Base-by-base conservation (phyloP, 306 rosid genomes). In the Acacia acuminata region DNA sequence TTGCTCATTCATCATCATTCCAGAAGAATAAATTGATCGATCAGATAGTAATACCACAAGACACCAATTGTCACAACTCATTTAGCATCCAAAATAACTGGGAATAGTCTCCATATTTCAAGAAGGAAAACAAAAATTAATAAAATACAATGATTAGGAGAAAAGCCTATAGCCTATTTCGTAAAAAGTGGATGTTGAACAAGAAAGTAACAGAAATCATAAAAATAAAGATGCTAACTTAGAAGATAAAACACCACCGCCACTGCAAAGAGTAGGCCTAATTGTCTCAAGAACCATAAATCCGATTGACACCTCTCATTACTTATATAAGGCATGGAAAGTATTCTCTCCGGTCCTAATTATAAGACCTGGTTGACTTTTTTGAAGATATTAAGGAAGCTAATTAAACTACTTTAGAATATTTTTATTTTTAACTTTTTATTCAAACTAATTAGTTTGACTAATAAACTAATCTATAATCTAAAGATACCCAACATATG, bases 61-160 rank as follows among this genome's bases (percentile, higher is more conserved):
- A 3, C 19, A 25, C 13, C 13, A 77, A 77, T 13, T 72, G 63
- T 61, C 56, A 56, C 17, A 51, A 25, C 19, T 51, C 20, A 78
- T 65, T 20, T 73, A 51, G 78, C 61, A 78, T 73, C 53, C 76
- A 30, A 50, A 78, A 73, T 8, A 82, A 40, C 42, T 36, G 71
- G 30, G 65, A 55, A 75, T 61, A 71, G 55, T n/a, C 12, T 48
- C n/a, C 24, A 56, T 24, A 64, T 58, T 20, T 61, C 9, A 74
- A 45, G 63, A 45, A 72, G 56, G 71, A 60, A 20, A 71, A 20
- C 30, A 69, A 66, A 73, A 64, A 73, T 64, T 73, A 8, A 36
- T 16, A 58, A 10, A 58, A 63, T 71, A 60, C 24, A 42, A 6
- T 22, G 42, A 9, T 30, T 22, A 45, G 36, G 25, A 66, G 70